Conservation (phyloP, 371 early-diverging fungal genomes). For the Dichotomocladium elegans region DNA sequence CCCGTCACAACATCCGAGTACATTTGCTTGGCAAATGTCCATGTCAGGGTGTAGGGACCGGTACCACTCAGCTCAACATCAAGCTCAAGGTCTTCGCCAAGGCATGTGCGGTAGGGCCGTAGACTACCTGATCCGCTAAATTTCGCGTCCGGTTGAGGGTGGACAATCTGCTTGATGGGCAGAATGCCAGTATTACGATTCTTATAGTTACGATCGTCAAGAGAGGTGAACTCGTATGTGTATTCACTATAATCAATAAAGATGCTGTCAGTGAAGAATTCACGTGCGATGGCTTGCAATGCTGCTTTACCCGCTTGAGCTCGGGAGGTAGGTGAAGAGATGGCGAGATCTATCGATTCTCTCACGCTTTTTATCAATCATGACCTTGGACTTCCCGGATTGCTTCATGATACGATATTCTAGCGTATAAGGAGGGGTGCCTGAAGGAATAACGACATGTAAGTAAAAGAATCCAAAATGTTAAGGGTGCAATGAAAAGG, state of each 20-base stretch:
- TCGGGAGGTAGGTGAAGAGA: conserved; percentile 38
- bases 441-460: conserved; percentile 2
- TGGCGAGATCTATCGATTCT: conserved; percentile 36
- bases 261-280: not conserved
- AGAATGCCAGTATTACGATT: conserved; percentile 20
- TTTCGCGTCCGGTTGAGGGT: conserved; percentile 50
- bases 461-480: not conserved
- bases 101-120: conserved; percentile 30
- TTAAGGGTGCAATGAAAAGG: not conserved
- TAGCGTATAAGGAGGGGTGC: conserved; percentile 38
- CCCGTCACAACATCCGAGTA: conserved; percentile 24
- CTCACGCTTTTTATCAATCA: conserved; percentile 27
- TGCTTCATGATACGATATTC: conserved; percentile 34
- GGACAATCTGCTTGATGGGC: conserved; percentile 36
- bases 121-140: conserved; percentile 17
- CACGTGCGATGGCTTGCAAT: not conserved
- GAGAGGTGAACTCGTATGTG: conserved; percentile 32
- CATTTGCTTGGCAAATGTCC: conserved; percentile 28
- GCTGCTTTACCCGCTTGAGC: conserved; percentile 29
- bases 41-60: conserved; percentile 31
- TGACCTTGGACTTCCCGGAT: conserved; percentile 13
- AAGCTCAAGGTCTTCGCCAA: conserved; percentile 32
- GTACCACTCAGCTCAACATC: conserved; percentile 39
- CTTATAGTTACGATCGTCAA: conserved; percentile 43
- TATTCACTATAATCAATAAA: conserved; percentile 22